phyloP scores from a whole-genome alignment of 192 early-diverging fungal species.

The Podila verticillata region DNA sequence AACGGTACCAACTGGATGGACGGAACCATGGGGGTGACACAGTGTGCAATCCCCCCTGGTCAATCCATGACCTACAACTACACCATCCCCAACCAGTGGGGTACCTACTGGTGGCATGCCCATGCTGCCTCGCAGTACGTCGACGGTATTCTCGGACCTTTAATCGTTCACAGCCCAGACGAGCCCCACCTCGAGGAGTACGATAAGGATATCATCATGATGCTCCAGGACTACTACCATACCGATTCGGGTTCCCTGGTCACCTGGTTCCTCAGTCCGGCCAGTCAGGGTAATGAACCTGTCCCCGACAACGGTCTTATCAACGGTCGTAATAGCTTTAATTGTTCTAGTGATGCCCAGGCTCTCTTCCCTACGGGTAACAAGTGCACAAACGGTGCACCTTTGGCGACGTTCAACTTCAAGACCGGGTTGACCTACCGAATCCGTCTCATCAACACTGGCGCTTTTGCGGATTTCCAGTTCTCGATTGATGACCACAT shows the following conservation, averaged over 20 bases:
- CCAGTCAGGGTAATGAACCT: conserved; percentile 37
- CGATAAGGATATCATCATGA: conserved; percentile 55
- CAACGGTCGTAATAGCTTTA: conserved; percentile 17
- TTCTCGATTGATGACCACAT: conserved; percentile 53
- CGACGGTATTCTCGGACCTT: conserved; percentile 27
- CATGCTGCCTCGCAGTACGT: conserved; percentile 46
- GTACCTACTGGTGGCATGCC: conserved; percentile 58
- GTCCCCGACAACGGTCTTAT: conserved; percentile 34
- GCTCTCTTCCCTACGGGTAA: conserved; percentile 20
- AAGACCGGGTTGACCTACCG: conserved; percentile 32
- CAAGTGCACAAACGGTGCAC: conserved; percentile 14
- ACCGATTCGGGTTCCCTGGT: conserved; percentile 25
- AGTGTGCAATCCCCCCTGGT: conserved; percentile 32
- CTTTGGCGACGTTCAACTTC: conserved; percentile 18
- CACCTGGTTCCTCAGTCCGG: conserved; percentile 46
- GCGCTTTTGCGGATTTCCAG: conserved; percentile 38
- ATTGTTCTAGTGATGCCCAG: conserved; percentile 21
- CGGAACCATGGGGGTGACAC: conserved; percentile 48
- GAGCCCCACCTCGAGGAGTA: conserved; percentile 46
- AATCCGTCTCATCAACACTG: conserved; percentile 46
- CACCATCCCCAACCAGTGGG: conserved; percentile 28
- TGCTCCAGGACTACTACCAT: conserved; percentile 51
- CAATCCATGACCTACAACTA: conserved; percentile 34
- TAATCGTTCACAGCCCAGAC: conserved; percentile 35
- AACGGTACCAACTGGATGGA: conserved; percentile 57